Conservation (phyloP, 176 grass and related monocot genomes). For the Chloris gayana region DNA sequence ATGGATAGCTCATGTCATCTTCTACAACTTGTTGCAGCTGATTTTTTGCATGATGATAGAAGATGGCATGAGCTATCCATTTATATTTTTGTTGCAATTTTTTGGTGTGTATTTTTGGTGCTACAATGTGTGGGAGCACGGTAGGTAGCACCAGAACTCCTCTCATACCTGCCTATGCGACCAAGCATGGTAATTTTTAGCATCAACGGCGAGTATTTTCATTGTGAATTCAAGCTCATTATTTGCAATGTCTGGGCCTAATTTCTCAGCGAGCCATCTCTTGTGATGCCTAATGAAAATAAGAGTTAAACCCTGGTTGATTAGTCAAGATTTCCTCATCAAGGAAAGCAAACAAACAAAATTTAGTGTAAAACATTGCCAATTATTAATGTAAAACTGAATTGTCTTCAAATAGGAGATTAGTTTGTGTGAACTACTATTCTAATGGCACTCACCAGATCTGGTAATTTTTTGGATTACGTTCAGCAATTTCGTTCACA, state of each 20-base stretch:
- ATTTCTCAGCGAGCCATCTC: slow-evolving; percentile 95
- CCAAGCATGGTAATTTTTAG: slow-evolving; percentile 98
- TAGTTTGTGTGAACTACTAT: slow-evolving; percentile 7
- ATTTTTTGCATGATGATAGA: too few species aligned
- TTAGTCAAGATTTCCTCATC: slow-evolving; percentile 21
- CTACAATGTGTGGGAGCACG: too few species aligned
- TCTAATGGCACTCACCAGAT: slow-evolving; percentile 65
- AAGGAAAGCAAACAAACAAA: not conserved
- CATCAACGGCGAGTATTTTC: slow-evolving; percentile 65
- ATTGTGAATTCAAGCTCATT: slow-evolving; percentile 82
- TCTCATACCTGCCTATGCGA: slow-evolving; percentile 96
- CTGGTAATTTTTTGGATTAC: slow-evolving; percentile 90
- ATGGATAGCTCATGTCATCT: too few species aligned
- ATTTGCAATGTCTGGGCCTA: slow-evolving; percentile 68
- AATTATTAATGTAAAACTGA: slow-evolving; percentile 10
- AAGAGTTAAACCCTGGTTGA: not conserved
- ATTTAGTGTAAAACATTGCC: not conserved
- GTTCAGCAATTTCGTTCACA: slow-evolving; percentile 60
- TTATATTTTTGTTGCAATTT: too few species aligned
- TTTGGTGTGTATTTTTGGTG: too few species aligned
- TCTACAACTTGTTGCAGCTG: too few species aligned
- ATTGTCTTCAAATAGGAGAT: not conserved
- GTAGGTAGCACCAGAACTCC: too few species aligned
- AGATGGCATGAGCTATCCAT: too few species aligned
- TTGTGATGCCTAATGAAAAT: slow-evolving; percentile 75